phyloP scores from a whole-genome alignment of 495 filamentous ascomycete species.

The Neurospora africana region DNA sequence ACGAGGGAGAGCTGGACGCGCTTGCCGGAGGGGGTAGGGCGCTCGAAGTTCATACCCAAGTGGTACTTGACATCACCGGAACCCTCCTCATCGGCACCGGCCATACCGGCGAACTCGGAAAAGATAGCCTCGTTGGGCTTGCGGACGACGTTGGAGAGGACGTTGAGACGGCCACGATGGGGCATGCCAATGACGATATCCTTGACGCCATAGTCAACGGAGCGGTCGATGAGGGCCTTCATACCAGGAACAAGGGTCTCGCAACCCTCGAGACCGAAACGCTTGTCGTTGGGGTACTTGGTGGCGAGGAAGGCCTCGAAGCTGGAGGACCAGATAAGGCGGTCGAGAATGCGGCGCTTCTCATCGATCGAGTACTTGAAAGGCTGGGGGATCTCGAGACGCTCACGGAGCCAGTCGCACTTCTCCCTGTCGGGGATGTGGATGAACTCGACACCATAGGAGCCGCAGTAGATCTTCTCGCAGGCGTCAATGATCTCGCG shows the following conservation, averaged over 20 bases:
- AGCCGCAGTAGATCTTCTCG: slow-evolving; percentile 92
- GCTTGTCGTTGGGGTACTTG: slow-evolving; percentile 99
- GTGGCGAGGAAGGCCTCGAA: slow-evolving; percentile 91
- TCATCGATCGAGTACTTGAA: slow-evolving; percentile 96
- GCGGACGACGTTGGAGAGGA: slow-evolving; percentile 94
- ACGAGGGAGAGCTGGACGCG: slow-evolving; percentile 96
- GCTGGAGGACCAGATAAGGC: slow-evolving; percentile 94
- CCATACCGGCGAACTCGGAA: slow-evolving; percentile 87
- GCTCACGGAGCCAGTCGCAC: slow-evolving; percentile 95
- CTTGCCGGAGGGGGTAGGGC: slow-evolving; percentile 94
- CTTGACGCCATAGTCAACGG: slow-evolving; percentile 95
- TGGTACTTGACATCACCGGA: slow-evolving; percentile 99
- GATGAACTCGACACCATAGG: slow-evolving; percentile 95
- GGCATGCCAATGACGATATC: slow-evolving; percentile 99
- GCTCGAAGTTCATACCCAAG: slow-evolving; percentile 99
- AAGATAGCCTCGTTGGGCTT: slow-evolving; percentile 99
- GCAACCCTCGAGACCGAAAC: slow-evolving; percentile 94
- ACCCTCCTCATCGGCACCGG: slow-evolving; percentile 85
- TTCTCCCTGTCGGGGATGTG: slow-evolving; percentile 96
- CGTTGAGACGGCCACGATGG: slow-evolving; percentile 95
- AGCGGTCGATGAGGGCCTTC: slow-evolving; percentile 97
- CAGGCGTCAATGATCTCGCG: slow-evolving; percentile 89
- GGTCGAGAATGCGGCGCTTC: slow-evolving; percentile 93
- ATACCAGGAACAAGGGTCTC: slow-evolving; percentile 95
- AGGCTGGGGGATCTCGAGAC: slow-evolving; percentile 83